These are phyloP conservation scores for Yamadazyma nakazawae DNA, from an alignment of 805 yeast species.

Conservation along the genomic window DNA sequence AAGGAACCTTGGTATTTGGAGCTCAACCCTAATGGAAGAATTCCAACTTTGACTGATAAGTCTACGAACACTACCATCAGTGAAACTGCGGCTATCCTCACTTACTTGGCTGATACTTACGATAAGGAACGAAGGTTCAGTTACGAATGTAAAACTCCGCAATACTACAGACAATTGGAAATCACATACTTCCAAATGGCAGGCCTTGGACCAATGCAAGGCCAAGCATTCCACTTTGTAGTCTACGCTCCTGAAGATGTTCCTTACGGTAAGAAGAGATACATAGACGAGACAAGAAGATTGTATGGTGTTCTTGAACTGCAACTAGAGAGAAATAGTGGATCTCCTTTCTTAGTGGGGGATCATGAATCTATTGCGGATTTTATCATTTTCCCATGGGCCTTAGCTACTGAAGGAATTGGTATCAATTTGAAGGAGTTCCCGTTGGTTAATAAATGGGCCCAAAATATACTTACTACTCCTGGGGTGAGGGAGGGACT, in stretches of 20 bases:
- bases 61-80: conserved; percentile 45
- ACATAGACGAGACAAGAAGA: conserved; percentile 48
- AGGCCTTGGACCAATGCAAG: conserved; percentile 58
- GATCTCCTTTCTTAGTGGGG: conserved; percentile 54
- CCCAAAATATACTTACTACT: conserved; percentile 26
- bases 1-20: conserved; percentile 56
- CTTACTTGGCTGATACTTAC: conserved; percentile 57
- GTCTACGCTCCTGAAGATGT: conserved; percentile 47
- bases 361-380: conserved; percentile 60
- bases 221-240: conserved; percentile 53
- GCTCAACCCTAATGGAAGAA: conserved; percentile 60
- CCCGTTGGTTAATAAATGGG: conserved; percentile 43
- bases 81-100: conserved; percentile 62
- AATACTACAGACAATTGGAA: conserved; percentile 52
- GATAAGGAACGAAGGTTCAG: conserved; percentile 51
- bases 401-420: conserved; percentile 10
- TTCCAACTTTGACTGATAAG: conserved; percentile 50
- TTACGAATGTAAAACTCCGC: conserved; percentile 31
- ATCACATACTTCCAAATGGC: conserved; percentile 58
- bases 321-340: conserved; percentile 46
- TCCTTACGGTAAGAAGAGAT: conserved; percentile 54
- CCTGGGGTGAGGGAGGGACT: conserved; percentile 34
- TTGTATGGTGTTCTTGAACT: conserved; percentile 53
- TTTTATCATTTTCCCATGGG: conserved; percentile 49
- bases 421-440: conserved; percentile 34